phyloP scores from a whole-genome alignment of 1,284 basidiomycete genomes.

The Marasmius oreades region DNA sequence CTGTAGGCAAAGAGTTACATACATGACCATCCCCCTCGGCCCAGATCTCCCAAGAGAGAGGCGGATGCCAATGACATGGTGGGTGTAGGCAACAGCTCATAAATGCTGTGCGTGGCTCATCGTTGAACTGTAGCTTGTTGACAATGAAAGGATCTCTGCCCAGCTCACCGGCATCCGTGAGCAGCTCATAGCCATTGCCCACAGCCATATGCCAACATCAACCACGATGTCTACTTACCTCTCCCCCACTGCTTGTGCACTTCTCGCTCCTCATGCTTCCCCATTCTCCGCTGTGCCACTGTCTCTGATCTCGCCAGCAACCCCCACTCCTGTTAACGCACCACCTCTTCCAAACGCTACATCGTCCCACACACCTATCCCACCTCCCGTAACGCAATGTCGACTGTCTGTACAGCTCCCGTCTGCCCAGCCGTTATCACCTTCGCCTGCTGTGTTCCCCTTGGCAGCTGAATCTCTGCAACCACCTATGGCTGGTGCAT shows the following conservation, averaged over 20 bases:
- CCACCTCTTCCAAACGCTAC: too few relatives aligned
- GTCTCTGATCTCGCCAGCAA: too few relatives aligned
- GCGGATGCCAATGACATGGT: not conserved
- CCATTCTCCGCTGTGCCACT: too few relatives aligned
- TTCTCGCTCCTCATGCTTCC: not conserved
- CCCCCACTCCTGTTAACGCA: too few relatives aligned
- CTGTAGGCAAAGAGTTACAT: constrained; percentile 3
- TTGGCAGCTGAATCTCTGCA: not conserved
- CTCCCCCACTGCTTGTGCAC: not conserved
- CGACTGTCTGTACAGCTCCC: too few relatives aligned
- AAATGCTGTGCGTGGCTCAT: not conserved
- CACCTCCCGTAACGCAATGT: too few relatives aligned
- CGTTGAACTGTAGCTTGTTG: not conserved
- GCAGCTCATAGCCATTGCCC: constrained; percentile 2
- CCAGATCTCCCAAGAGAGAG: not conserved
- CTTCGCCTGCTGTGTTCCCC: not conserved
- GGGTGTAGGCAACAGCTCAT: too few relatives aligned
- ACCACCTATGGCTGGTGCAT: not conserved
- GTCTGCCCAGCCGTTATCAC: too few relatives aligned
- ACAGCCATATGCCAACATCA: constrained; percentile 3
- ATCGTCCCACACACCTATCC: too few relatives aligned
- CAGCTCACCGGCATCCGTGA: not conserved
- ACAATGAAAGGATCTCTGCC: not conserved
- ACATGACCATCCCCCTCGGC: constrained; percentile 8
- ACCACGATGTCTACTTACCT: too few relatives aligned